Conservation (phyloP, 129 eudicot genomes). For the Apium graveolens region DNA sequence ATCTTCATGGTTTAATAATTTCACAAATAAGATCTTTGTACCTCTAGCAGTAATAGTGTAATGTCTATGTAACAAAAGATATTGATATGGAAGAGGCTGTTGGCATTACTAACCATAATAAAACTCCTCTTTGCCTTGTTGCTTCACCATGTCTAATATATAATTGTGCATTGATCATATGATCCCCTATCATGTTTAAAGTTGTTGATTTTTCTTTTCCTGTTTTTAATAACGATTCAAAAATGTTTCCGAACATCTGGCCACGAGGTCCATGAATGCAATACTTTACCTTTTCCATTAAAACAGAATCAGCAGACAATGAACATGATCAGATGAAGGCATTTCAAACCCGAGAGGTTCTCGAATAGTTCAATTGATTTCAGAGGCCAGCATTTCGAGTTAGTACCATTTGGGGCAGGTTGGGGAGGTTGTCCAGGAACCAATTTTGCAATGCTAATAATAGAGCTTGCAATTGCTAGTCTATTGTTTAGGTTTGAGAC, state of each 20-base stretch:
- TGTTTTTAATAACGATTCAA: no score
- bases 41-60: slow-evolving; percentile 4
- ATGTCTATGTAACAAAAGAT: no score
- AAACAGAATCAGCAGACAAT: no score
- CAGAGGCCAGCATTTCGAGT: slow-evolving; percentile 14
- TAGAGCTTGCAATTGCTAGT: slow-evolving; percentile 27
- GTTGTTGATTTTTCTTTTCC: no score
- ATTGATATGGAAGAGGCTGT: slow-evolving; percentile 18
- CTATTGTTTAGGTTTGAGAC: slow-evolving; percentile 10
- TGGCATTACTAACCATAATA: slow-evolving; percentile 19
- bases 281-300: no score
- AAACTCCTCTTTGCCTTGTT: slow-evolving; percentile 21
- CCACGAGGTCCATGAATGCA: no score
- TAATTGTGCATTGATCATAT: no score
- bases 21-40: neutral
- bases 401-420: slow-evolving; percentile 23
- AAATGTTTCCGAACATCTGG: no score
- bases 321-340: no score
- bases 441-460: slow-evolving; percentile 1
- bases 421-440: slow-evolving; percentile 27
- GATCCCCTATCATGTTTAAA: no score
- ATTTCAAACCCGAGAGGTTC: slow-evolving; percentile 23
- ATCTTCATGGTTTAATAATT: neutral
- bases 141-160: no score
- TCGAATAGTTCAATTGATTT: slow-evolving; percentile 10